A percentile compares a stretch with the other conserved stretches of the same genome.
Evolutionary conservation across 1,139 yeast genomes (phyloP).

Genomic region (Candida gigantensis): DNA sequence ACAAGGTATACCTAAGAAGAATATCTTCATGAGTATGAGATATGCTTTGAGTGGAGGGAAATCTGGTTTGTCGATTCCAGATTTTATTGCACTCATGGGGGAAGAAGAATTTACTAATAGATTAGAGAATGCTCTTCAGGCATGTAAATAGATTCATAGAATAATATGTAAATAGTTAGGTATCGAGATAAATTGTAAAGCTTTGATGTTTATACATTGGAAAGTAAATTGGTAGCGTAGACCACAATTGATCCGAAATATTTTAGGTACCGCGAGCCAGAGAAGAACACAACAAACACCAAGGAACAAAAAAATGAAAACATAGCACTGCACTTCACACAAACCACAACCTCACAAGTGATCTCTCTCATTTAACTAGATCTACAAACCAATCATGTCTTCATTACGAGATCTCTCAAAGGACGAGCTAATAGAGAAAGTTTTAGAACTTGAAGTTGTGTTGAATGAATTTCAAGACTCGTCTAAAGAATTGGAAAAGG

Average conservation of each 20-base stretch:
- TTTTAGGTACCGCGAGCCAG: too few species aligned
- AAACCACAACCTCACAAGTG: too few species aligned
- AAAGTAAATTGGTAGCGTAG: too few species aligned
- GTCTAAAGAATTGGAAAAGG: constrained; percentile 45
- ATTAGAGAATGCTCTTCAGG: constrained; percentile 25
- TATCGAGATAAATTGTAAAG: too few species aligned
- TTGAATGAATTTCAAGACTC: constrained; percentile 45
- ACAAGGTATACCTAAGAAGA: constrained; percentile 36
- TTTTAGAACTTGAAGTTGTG: constrained; percentile 39
- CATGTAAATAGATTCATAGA: constrained; percentile 9
- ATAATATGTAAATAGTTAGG: not conserved
- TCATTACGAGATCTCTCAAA: constrained; percentile 18
- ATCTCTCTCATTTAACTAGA: too few species aligned
- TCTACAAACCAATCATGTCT: too few species aligned
- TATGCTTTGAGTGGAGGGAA: constrained; percentile 72
- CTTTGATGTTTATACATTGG: too few species aligned
- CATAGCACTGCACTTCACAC: too few species aligned
- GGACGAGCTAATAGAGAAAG: constrained; percentile 30
- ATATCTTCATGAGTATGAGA: constrained; percentile 62
- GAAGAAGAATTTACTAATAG: constrained; percentile 40
- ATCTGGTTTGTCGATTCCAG: constrained; percentile 71
- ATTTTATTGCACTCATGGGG: constrained; percentile 60
- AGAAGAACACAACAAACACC: too few species aligned
- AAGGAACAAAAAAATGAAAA: too few species aligned
- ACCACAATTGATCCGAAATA: too few species aligned